phyloP scores from a whole-genome alignment of 441 rosid genomes.

The Manihot esculenta region DNA sequence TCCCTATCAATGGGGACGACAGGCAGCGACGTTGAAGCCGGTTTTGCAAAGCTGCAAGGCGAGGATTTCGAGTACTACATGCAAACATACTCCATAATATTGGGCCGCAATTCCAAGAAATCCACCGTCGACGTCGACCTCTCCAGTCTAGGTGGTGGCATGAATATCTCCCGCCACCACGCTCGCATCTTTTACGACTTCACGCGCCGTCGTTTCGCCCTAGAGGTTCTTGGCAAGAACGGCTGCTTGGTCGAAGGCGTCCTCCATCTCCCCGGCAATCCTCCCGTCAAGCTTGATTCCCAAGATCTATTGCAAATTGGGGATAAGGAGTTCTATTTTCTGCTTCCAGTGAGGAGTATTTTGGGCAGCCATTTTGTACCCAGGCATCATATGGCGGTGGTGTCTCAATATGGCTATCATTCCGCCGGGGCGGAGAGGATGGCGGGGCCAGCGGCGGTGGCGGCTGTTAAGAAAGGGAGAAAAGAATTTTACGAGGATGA shows the following conservation, averaged over 20 bases:
- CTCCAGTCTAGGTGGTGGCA: constrained; percentile 88
- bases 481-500: constrained; percentile 62
- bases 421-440: constrained; percentile 33
- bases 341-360: constrained; percentile 83
- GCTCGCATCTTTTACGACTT: constrained; percentile 94
- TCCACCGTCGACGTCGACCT: constrained; percentile 96
- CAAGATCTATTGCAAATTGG: constrained; percentile 90
- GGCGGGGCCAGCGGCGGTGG: constrained; percentile 32
- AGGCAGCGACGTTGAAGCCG: constrained; percentile 83
- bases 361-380: constrained; percentile 71
- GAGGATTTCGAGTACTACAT: constrained; percentile 97
- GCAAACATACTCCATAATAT: constrained; percentile 93
- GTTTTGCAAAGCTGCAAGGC: constrained; percentile 94
- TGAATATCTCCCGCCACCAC: constrained; percentile 94
- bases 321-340: constrained; percentile 87
- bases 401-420: constrained; percentile 51
- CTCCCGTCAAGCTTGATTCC: constrained; percentile 93
- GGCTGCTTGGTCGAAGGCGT: constrained; percentile 99
- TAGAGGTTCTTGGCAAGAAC: constrained; percentile 93
- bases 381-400: constrained; percentile 47
- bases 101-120: constrained; percentile 94
- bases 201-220: constrained; percentile 94
- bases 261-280: constrained; percentile 88
- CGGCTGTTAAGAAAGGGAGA: constrained; percentile 48
- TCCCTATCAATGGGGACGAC: constrained; percentile 44